Base-by-base conservation (phyloP, 345 rosid genomes). In the Mercurialis annua region DNA sequence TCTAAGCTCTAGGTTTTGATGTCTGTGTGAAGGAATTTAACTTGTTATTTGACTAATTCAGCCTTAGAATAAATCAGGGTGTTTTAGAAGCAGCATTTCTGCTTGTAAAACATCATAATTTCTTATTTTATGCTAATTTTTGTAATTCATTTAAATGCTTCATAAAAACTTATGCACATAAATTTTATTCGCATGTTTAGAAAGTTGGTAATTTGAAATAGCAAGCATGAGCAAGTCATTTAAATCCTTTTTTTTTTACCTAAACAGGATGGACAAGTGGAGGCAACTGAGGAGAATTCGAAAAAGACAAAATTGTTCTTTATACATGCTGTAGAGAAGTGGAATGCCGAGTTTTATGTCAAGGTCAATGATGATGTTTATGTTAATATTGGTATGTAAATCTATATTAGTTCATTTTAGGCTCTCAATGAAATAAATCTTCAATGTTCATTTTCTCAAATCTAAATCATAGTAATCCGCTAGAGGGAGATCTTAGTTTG, bases 301-400 rank as follows among this genome's bases (percentile, higher is more conserved):
- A 81, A 78, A 42, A 89, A 86, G 82, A 74, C 85, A 0, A 88
- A 83, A 44, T 63, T 67, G 8, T 85, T 83, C 65, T 77, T 89
- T 40, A 70, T 74, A 50, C 73, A 69, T 16, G 90, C 88, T 11
- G 72, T 82, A 38, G 80, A 84, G 65, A 84, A 62, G 69, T 86
- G 90, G 92, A 88, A 89, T 77, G 88, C 92, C 63, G 88, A 86
- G 66, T 88, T 84, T 77, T 88, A 81, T 73, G 81, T 80, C 48
- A 88, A 88, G 83, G 85, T 86, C 82, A 87, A 85, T 77, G 96
- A 89, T 71, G 88, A 85, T 70, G 88, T 86, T 78, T 88, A 80
- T 85, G 81, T 86, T 71, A 83, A 89, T 77, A 83, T 85, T 5
- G 90, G 96, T 89, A 86, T 73, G 89, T 65, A 46, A 51, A 51